phyloP scores from a whole-genome alignment of 1,284 basidiomycete genomes.

The Ustilago loliicola region DNA sequence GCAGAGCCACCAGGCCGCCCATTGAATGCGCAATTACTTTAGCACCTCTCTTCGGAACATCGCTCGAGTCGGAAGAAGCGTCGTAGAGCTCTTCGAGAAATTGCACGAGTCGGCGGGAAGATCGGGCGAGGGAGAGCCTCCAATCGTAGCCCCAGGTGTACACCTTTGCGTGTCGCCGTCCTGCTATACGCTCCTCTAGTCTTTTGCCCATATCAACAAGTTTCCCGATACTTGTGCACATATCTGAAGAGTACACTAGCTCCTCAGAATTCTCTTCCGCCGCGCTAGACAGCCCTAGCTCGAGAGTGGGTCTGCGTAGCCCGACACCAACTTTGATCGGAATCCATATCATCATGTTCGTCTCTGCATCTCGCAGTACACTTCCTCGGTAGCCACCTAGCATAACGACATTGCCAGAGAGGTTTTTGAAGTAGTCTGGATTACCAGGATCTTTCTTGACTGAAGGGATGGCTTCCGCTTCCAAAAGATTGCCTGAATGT shows the following conservation, averaged over 20 bases:
- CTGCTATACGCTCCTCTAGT: conserved; percentile 51
- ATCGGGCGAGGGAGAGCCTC: conserved; percentile 49
- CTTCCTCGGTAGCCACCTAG: conserved; percentile 69
- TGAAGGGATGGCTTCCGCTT: conserved; percentile 53
- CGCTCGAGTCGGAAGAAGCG: conserved; percentile 28
- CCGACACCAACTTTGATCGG: conserved; percentile 67
- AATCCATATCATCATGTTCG: conserved; percentile 66
- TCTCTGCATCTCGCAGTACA: conserved; percentile 66
- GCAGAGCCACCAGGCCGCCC: conserved; percentile 70
- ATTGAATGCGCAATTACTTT: conserved; percentile 70
- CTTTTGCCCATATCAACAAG: conserved; percentile 67
- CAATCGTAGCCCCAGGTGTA: conserved; percentile 69
- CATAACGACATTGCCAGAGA: conserved; percentile 68
- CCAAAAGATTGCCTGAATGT: conserved; percentile 23
- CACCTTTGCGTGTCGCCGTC: conserved; percentile 53
- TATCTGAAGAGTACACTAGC: conserved; percentile 62
- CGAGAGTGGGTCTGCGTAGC: conserved; percentile 62
- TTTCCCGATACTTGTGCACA: conserved; percentile 61
- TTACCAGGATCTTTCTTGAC: conserved; percentile 46
- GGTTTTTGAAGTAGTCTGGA: conserved; percentile 57
- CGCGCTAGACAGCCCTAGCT: conserved; percentile 59
- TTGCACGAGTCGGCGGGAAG: conserved; percentile 24
- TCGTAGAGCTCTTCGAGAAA: conserved; percentile 54
- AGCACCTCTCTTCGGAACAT: conserved; percentile 56
- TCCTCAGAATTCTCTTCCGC: conserved; percentile 60